Base-by-base conservation (phyloP, 495 filamentous ascomycete genomes). In the Penicillium fimorum region DNA sequence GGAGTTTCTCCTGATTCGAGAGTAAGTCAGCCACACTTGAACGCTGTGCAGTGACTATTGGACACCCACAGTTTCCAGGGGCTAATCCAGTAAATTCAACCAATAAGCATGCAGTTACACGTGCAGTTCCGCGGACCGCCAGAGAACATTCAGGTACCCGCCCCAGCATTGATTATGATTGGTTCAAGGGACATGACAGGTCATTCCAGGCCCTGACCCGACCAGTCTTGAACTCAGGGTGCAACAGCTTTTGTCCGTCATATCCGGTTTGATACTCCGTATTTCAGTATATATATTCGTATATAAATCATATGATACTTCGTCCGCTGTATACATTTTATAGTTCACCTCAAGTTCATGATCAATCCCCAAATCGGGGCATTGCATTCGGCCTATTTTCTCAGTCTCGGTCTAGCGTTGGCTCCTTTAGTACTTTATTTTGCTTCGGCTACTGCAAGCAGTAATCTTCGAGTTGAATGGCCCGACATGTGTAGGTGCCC, bases 141-240 rank as follows among this genome's bases (percentile, higher is more conserved):
- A 53, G 24, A 43, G 40, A 51, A 45, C 50, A 65, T 67, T 63
- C 65, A 68, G 65, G 65, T 68, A 68, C 65, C 65, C 65, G 65
- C 65, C 50, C 12, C 20, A 3, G 12, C 12, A 4, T 25, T 30
- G 15, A 3, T 54, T 55, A 42, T 65, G 59, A 68, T 68, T 68
- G 65, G 65, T 10, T 11, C 17, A 0, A 3, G 4, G 17, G 20
- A 45, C 50, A 56, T 68, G 65, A 68, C 63, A 66, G 58, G 65
- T 66, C 62, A 54, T 56, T 64, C 64, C 56, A 67, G 58, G 60
- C 64, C 47, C 42, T 12, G 25, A 43, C 27, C 32, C 42, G 32
- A 7, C 37, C 17, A 13, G 20, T 27, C 8, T 17, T 18, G 13
- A 29, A 13, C 18, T 52, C 29, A 42, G 47, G 30, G 47, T 37